Evolutionary conservation across 1,284 basidiomycete genomes (phyloP).

Genomic region (Anthracocystis walkeri): DNA sequence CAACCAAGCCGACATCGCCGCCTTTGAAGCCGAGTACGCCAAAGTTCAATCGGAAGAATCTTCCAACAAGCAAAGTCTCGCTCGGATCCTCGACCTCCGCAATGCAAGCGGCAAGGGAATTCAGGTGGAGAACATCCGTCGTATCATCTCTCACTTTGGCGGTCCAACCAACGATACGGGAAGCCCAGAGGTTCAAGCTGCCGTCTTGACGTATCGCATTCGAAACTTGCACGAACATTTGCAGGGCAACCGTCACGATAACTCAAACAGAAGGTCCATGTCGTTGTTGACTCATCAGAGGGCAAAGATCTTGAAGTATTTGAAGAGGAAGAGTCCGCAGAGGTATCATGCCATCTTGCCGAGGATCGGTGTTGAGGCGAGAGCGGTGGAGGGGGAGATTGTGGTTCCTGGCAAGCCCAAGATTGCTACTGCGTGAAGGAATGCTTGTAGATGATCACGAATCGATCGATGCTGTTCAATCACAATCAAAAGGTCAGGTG

Average conservation of each 20-base stretch:
- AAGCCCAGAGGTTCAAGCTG: constrained; percentile 87
- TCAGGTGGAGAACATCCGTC: constrained; percentile 83
- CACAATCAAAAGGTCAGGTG: not conserved
- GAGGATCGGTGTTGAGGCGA: constrained; percentile 81
- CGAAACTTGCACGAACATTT: constrained; percentile 84
- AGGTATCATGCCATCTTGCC: constrained; percentile 81
- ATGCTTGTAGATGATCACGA: too few species aligned
- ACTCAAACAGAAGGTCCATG: constrained; percentile 81
- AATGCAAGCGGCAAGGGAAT: constrained; percentile 88
- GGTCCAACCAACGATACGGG: constrained; percentile 75
- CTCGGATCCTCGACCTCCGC: constrained; percentile 81
- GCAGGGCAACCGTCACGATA: constrained; percentile 77
- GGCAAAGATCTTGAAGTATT: constrained; percentile 84
- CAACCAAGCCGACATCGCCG: constrained; percentile 48
- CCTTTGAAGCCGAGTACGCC: constrained; percentile 48
- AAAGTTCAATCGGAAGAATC: constrained; percentile 71
- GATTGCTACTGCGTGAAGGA: constrained; percentile 30
- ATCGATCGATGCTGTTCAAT: too few species aligned
- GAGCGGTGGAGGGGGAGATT: constrained; percentile 89
- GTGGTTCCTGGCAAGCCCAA: constrained; percentile 68
- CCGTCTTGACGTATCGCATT: constrained; percentile 86
- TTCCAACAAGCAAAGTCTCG: constrained; percentile 77
- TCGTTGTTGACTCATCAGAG: constrained; percentile 83
- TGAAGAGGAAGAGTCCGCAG: constrained; percentile 77
- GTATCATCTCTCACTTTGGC: constrained; percentile 85